A percentile compares a stretch with the other conserved stretches of the same genome.
These are phyloP conservation scores for Leishmania aethiopica DNA, from an alignment of 208 protist genomes.

Conservation along the genomic window DNA sequence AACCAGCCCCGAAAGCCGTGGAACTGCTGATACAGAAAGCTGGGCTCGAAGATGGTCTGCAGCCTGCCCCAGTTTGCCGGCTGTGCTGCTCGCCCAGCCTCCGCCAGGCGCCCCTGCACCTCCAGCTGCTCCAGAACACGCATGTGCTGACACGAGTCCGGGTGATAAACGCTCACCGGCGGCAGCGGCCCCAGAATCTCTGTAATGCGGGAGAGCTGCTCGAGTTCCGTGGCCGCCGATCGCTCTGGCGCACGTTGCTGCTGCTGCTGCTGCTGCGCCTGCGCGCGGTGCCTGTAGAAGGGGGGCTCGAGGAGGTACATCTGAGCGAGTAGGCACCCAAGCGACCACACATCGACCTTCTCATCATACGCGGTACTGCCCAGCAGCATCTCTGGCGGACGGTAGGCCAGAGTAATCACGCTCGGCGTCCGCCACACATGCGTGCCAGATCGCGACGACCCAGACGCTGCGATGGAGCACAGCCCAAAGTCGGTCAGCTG, in stretches of 20 bases:
- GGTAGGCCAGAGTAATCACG: conserved; percentile 96
- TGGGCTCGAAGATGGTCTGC: conserved; percentile 65
- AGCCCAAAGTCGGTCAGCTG: conserved; percentile 88
- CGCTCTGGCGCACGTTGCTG: conserved; percentile 25
- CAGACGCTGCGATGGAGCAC: conserved; percentile 55
- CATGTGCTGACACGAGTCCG: conserved; percentile 52
- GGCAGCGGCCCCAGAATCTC: conserved; percentile 75
- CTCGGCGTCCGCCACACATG: conserved; percentile 76
- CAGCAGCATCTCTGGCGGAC: conserved; percentile 96
- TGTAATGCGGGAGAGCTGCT: conserved; percentile 74
- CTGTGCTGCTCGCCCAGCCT: conserved; percentile 12
- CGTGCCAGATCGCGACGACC: conserved; percentile 9
- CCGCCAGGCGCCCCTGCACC: conserved; percentile 14
- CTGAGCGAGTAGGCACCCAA: conserved; percentile 96
- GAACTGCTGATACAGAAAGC: conserved; percentile 67
- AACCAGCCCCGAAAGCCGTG: conserved; percentile 80
- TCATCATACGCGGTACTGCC: conserved; percentile 83
- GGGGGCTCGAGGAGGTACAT: conserved; percentile 89
- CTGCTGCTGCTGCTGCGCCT: conserved; percentile 26
- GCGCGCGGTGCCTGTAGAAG: conserved; percentile 56
- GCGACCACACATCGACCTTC: conserved; percentile 94
- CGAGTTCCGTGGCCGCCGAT: conserved; percentile 61
- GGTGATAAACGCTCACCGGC: conserved; percentile 41
- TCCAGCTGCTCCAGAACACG: conserved; percentile 45
- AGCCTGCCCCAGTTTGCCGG: conserved; percentile 29